A percentile compares a stretch with the other conserved stretches of the same genome.
Evolutionary conservation across 1,139 yeast genomes (phyloP).

Genomic region (Sugiyamaella sp.): DNA sequence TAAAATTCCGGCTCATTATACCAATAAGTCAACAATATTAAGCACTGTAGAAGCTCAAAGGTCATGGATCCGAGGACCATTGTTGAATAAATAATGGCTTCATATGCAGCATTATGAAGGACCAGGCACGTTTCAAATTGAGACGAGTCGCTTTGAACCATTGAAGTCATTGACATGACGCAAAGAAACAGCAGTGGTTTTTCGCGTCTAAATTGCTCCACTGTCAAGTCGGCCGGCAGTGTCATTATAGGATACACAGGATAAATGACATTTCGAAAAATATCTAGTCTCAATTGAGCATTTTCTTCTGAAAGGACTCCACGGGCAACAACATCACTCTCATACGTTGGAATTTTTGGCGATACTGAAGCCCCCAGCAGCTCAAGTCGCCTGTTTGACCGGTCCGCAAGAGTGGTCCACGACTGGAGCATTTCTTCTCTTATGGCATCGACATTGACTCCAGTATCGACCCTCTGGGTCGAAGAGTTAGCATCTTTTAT

Average conservation of each 20-base stretch:
- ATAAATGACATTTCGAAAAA: constrained; percentile 37
- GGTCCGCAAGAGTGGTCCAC: constrained; percentile 39
- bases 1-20: constrained; percentile 83
- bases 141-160: constrained; percentile 44
- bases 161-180: constrained; percentile 63
- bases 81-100: constrained; percentile 61
- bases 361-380: constrained; percentile 29
- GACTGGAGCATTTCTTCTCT: constrained; percentile 39
- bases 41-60: constrained; percentile 64
- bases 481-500: constrained; percentile 6
- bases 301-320: constrained; percentile 42
- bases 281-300: constrained; percentile 37
- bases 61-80: constrained; percentile 74
- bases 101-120: constrained; percentile 62
- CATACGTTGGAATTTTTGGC: constrained; percentile 33
- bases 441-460: constrained; percentile 32
- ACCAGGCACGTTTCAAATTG: constrained; percentile 47
- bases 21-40: constrained; percentile 70
- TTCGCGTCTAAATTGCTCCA: constrained; percentile 52
- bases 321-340: constrained; percentile 39
- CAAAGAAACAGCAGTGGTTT: constrained; percentile 67
- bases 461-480: constrained; percentile 26
- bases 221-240: constrained; percentile 49
- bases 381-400: constrained; percentile 34
- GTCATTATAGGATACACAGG: constrained; percentile 56